Evolutionary conservation across 1,139 yeast species (phyloP).

Genomic region (Suhomyces coccinellae): DNA sequence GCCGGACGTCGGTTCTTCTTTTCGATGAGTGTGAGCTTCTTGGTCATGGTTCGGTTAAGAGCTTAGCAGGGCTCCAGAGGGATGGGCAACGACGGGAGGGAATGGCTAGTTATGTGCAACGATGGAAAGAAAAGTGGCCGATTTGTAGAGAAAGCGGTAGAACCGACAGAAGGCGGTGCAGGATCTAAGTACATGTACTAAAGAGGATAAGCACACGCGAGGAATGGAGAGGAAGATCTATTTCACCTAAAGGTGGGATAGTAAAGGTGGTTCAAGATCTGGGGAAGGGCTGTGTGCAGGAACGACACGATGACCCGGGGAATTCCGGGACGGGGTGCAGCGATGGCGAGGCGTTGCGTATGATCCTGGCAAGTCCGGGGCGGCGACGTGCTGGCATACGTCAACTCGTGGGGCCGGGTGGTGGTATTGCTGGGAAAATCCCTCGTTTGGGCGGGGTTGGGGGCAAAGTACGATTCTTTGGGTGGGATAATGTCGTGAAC

Average conservation of each 20-base stretch:
- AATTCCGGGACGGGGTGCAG: not conserved
- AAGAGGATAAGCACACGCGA: not conserved
- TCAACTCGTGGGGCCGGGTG: not conserved
- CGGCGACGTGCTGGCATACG: no score
- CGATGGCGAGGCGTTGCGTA: no score
- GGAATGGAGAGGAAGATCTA: no score
- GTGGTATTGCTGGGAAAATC: not conserved
- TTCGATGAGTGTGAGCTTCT: constrained; percentile 53
- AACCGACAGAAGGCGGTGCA: not conserved
- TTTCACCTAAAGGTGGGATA: no score
- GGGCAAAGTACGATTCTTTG: not conserved
- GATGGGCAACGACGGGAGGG: not conserved
- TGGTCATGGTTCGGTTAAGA: constrained; percentile 49
- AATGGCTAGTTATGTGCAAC: not conserved
- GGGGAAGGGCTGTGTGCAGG: not conserved
- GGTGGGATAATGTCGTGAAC: not conserved
- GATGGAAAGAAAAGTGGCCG: not conserved
- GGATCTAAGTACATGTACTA: no score
- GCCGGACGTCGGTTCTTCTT: constrained; percentile 60
- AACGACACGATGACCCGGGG: not conserved
- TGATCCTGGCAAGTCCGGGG: no score
- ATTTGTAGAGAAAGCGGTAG: not conserved
- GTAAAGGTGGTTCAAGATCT: not conserved
- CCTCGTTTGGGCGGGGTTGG: not conserved
- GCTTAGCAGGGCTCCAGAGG: no score